Conservation (phyloP, 2,329 filamentous ascomycete genomes). For the Cladobotryum mycophilum region DNA sequence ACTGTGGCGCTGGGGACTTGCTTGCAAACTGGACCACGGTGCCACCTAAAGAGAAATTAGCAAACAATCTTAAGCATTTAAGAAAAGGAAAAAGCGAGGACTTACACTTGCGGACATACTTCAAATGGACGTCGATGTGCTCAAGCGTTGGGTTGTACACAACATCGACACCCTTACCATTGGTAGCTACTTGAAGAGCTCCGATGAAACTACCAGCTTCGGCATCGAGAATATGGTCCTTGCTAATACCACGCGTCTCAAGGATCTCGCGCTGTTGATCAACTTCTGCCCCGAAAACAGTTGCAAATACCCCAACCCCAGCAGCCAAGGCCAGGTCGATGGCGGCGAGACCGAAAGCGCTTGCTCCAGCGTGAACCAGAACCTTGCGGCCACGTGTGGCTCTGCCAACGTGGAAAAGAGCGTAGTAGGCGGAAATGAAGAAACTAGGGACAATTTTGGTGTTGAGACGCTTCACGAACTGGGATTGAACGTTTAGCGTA, state of each 20-base stretch:
- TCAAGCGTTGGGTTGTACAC: constrained; percentile 41
- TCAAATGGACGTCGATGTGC: constrained; percentile 24
- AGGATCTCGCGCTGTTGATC: constrained; percentile 33
- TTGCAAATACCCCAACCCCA: constrained; percentile 38
- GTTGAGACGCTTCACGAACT: constrained; percentile 29
- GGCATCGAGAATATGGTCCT: constrained; percentile 32
- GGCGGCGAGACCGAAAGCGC: constrained; percentile 38
- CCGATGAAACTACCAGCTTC: constrained; percentile 29
- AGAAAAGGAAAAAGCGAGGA: background rate
- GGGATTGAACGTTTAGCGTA: constrained; percentile 25
- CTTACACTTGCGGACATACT: constrained; percentile 32
- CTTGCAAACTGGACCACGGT: constrained; percentile 26
- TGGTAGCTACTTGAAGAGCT: constrained; percentile 26
- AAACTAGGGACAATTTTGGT: constrained; percentile 30
- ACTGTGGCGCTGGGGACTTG: constrained; percentile 16
- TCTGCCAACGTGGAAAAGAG: constrained; percentile 29
- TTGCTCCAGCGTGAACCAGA: constrained; percentile 39
- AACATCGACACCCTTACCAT: constrained; percentile 32
- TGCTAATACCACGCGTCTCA: constrained; percentile 25
- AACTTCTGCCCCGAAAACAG: constrained; percentile 25
- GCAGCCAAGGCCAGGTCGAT: constrained; percentile 32
- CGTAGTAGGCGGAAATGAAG: constrained; percentile 37
- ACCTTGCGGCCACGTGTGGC: constrained; percentile 24
- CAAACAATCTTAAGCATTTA: background rate
- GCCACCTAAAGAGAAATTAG: constrained; percentile 20